A percentile compares a stretch with the other conserved stretches of the same genome.
Evolutionary conservation across 805 yeast genomes (phyloP).

Genomic region (Saccharomycopsis javanensis): DNA sequence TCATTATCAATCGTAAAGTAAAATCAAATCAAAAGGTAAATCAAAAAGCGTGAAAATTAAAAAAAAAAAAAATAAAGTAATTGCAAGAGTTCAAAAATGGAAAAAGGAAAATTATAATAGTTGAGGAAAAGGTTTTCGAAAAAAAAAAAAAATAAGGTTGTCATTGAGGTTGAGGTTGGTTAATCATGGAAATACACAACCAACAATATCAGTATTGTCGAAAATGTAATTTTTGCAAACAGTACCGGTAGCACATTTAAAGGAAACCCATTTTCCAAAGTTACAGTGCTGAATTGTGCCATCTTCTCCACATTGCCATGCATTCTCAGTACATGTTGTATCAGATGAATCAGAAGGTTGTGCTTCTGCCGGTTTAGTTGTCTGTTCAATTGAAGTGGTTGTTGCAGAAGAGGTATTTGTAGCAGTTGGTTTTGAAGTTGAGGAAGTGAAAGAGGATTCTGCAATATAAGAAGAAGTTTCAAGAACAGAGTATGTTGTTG

Average conservation of each 20-base stretch:
- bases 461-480: no score
- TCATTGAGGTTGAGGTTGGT: neutral
- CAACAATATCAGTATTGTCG: conserved; percentile 26
- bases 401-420: conserved; percentile 15
- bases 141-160: neutral
- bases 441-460: neutral
- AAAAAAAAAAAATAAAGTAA: conserved; percentile 48
- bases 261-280: conserved; percentile 46
- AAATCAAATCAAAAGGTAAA: neutral
- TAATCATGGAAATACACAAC: neutral
- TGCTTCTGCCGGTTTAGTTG: conserved; percentile 40
- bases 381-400: conserved; percentile 15
- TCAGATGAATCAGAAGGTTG: conserved; percentile 32
- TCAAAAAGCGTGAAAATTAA: neutral
- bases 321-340: conserved; percentile 37
- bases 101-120: no score
- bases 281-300: conserved; percentile 50
- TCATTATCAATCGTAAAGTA: neutral
- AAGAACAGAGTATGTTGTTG: no score
- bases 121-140: conserved; percentile 28
- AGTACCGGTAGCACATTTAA: conserved; percentile 53
- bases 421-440: conserved; percentile 16
- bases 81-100: no score
- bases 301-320: conserved; percentile 41
- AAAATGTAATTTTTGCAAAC: conserved; percentile 45